Evolutionary conservation across 495 filamentous ascomycete species (phyloP), one percentile per base, ranked within the genome.

Genomic region (Penicillium soppii): DNA sequence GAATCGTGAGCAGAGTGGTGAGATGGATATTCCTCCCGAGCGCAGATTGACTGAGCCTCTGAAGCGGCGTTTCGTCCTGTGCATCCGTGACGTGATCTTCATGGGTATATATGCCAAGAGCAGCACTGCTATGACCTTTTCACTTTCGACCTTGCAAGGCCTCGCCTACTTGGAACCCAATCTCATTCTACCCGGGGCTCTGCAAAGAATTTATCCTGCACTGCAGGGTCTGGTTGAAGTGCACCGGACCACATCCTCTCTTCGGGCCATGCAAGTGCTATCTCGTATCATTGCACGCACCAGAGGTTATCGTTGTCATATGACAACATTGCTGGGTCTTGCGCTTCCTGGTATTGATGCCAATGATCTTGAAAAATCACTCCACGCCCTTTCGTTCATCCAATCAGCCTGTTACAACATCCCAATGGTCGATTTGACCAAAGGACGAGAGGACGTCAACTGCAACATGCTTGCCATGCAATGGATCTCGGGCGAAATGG

Each of bases 51-150:
- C 82, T 52, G 81, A 85, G 44, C 82, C 82, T 22, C 60, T 99
- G 44, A 96, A 92, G 76, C 81, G 76, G 56, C 84, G 95, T 27
- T 97, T 99, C 65, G 95, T 99, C 27, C 72, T 95, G 41, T 89
- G 91, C 60, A 61, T 99, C 51, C 83, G 86, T 60, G 94, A 97
- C 50, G 94, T 97, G 33, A 88, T 89, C 21, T 99, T 96, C 68
- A 97, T 97, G 94, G 94, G 95, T 19, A 90, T 99, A 41, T 99
- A 95, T 62, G 84, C 92, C 27, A 98, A 99, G 73, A 95, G 91
- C 69, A 84, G 83, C 40, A 88, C 88, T 30, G 88, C 92, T 1
- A 89, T 97, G 74, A 92, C 84, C 58, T 95, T 91, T 70, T 91
- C 91, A 45, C 79, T 96, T 35, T 92, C 89, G 8, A 88, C 91